Base-by-base conservation (phyloP, 2,329 filamentous ascomycete species). In the Xylariaceae sp. region DNA sequence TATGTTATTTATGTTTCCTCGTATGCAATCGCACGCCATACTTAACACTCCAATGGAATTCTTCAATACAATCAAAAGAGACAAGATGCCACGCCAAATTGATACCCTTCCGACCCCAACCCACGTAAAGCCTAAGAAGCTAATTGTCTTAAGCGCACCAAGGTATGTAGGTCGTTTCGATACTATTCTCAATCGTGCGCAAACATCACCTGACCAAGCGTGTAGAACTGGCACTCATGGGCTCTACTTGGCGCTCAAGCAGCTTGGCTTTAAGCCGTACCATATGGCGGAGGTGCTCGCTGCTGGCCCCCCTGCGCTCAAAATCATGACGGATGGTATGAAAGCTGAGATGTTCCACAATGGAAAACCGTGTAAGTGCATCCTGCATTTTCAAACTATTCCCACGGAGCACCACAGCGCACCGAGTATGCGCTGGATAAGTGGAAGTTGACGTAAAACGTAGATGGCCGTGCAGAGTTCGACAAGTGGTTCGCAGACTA, bases 401-500 rank as follows among this genome's bases (percentile, higher is more conserved):
- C 7, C 2, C 12, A 14, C n/a, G n/a, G 19, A 19, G 14, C 2
- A 24, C 8, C 28, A 21, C n/a, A 5, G 9, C 1, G 9, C 12
- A 14, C 3, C 4, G 17, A 39, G 28, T 19, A 17, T 7, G 2
- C 3, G 9, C 7, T 39, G 2, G n/a, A 33, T 14, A 2, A 5
- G 19, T 21, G n/a, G 23, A 21, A 16, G 34, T 24, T 44, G 8
- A 52, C 36, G 2, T 49, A 43, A 31, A 31, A 5, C 8, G 5
- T 40, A 70, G 67, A 75, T 49, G 67, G 65, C 34, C 69, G 71
- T 16, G 64, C 62, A 9, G 75, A 77, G 37, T 77, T 75, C 40
- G 74, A 77, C 56, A 76, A 76, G 61, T 75, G 74, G 69, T 71
- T 75, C 23, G 72, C 71, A 23, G 67, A 73, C 19, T 75, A 75